These are phyloP conservation scores for Artemisia argyi DNA, from an alignment of 129 eudicot species.

Conservation along the genomic window DNA sequence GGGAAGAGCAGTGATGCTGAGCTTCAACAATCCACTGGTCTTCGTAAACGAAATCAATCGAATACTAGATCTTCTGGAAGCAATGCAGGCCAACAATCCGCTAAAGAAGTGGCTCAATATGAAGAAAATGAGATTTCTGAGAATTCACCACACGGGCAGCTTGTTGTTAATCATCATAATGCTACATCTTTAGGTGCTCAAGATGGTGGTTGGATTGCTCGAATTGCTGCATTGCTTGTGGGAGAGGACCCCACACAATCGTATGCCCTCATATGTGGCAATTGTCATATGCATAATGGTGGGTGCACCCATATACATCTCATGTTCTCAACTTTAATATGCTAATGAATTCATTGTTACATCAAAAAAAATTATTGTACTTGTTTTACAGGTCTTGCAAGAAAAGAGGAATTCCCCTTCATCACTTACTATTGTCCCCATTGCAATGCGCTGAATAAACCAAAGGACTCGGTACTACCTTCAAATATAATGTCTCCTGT, in stretches of 20 bases:
- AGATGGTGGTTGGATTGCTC: conserved; percentile 94
- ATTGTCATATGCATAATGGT: conserved; percentile 99
- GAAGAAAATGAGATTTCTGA: conserved; percentile 46
- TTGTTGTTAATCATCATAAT: conserved; percentile 70
- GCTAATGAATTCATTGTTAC: neutral
- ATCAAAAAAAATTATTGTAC: neutral
- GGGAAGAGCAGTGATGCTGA: conserved; percentile 75
- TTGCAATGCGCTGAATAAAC: conserved; percentile 78
- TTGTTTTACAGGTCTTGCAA: conserved; percentile 74
- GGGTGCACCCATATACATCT: conserved; percentile 14
- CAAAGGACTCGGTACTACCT: conserved; percentile 45
- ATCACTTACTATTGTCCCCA: conserved; percentile 92
- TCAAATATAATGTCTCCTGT: conserved; percentile 38
- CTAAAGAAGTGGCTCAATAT: conserved; percentile 37
- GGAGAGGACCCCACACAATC: conserved; percentile 97
- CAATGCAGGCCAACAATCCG: conserved; percentile 33
- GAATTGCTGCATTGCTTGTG: conserved; percentile 91
- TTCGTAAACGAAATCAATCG: conserved; percentile 70
- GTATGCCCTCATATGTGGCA: conserved; percentile 94
- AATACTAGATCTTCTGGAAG: conserved; percentile 42
- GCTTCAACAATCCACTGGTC: conserved; percentile 61
- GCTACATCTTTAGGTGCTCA: conserved; percentile 46
- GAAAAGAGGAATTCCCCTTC: conserved; percentile 87
- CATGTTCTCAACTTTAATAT: neutral
- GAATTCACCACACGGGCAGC: conserved; percentile 38